Evolutionary conservation across 768 basidiomycete species (phyloP), one percentile per base, ranked within the genome.

Genomic region (Phylloporus sp.): DNA sequence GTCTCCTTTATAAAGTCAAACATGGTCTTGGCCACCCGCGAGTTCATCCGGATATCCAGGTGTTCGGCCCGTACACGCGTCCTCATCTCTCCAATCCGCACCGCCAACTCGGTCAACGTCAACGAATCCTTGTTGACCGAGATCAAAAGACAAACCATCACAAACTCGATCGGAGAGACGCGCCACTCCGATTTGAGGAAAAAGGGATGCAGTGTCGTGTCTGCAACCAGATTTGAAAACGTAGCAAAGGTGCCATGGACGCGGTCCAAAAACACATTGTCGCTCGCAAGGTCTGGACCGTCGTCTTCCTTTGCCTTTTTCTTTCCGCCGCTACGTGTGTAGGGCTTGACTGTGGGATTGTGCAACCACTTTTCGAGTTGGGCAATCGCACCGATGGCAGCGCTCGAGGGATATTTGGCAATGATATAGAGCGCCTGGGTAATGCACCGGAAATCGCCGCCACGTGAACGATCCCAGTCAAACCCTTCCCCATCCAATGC

Each of bases 91-190:
- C 62, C 62, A 5, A 86, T 74, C 0, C 73, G 76, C 18, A 61
- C 55, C 1, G 77, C 72, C 35, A 88, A 59, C 62, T 76, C 73
- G 0, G 54, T 55, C 54, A 71, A 35, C 3, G 70, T 61, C 50
- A 79, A 56, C 11, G 46, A 61, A 13, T 72, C 67, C 65, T 75
- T 80, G 48, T 77, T 71, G n/a, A 73, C 63, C 12, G 75, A 74
- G 15, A 88, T 76, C 20, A 89, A 65, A 4, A 86, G 58, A 20
- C 72, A 72, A 43, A 80, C 76, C 55, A 77, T 69, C 42, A 86
- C 73, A 55, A 91, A 81, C 63, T 91, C 88, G 35, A 88, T 71
- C 0, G 88, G 88, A 0, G 86, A 75, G 1, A 89, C 73, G 34
- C 81, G 82, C 56, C 67, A 69, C 16, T 72, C 68, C 32, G 64